These are phyloP conservation scores for Mortierella sp. DNA, from an alignment of 371 early-diverging fungal genomes.

Conservation along the genomic window DNA sequence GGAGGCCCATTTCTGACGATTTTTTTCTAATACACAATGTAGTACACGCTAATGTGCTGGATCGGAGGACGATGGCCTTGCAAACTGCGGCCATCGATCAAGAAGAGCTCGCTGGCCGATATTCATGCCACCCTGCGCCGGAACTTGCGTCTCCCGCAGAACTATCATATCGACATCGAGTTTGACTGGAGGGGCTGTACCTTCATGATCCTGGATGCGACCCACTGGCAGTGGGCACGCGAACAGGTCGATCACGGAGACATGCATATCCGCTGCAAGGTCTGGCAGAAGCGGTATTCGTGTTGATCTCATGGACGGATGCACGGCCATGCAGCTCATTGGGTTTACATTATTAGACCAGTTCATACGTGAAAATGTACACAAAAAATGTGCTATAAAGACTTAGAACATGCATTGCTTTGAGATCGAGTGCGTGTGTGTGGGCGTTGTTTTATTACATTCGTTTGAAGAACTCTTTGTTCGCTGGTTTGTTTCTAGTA, in stretches of 20 bases:
- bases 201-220: constrained; percentile 24
- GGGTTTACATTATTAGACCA: no score
- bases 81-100: constrained; percentile 19
- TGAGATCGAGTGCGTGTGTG: no score
- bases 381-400: no score
- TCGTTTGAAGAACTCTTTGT: no score
- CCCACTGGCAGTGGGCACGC: constrained; percentile 32
- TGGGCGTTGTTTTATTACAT: no score
- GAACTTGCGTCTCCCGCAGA: constrained; percentile 7
- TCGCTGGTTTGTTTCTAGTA: no score
- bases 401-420: no score
- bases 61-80: constrained; percentile 32
- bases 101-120: constrained; percentile 8
- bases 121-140: constrained; percentile 22
- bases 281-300: constrained; percentile 19
- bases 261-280: constrained; percentile 19
- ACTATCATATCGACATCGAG: constrained; percentile 22
- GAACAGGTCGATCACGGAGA: constrained; percentile 17
- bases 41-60: constrained; percentile 35
- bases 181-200: constrained; percentile 24
- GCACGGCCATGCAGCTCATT: no score
- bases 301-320: background rate
- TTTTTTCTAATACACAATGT: no score
- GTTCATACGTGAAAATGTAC: no score
- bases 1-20: no score